Conservation (phyloP, 2,329 filamentous ascomycete species). For the Calonectria hongkongensis region DNA sequence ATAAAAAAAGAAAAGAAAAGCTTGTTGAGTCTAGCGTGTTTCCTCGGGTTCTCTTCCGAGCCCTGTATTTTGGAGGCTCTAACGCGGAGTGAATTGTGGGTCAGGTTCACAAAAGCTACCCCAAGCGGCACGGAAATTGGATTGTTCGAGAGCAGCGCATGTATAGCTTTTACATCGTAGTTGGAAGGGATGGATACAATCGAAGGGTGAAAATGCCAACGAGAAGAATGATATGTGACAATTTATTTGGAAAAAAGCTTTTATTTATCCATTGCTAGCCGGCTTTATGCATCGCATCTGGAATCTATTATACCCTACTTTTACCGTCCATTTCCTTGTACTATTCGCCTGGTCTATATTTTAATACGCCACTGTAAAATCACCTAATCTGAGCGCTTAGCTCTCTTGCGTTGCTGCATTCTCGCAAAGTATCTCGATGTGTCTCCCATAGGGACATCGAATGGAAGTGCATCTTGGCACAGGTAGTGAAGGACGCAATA, state of each 20-base stretch:
- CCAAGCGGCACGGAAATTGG: neutral
- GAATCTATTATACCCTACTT: neutral
- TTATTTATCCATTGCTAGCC: neutral
- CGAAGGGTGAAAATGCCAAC: too few species aligned
- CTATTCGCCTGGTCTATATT: neutral
- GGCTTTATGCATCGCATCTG: too few species aligned
- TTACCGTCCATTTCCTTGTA: neutral
- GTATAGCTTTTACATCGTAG: neutral
- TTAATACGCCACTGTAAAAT: neutral
- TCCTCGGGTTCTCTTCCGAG: constrained; percentile 1
- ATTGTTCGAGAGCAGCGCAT: neutral
- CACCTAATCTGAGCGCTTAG: neutral
- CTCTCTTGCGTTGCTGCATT: constrained; percentile 12
- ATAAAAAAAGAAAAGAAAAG: neutral
- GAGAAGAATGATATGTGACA: too few species aligned
- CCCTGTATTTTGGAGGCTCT: neutral
- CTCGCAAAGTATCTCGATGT: constrained; percentile 39
- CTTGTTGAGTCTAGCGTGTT: neutral
- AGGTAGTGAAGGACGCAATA: constrained; percentile 51
- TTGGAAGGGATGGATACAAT: too few species aligned
- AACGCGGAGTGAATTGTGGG: neutral
- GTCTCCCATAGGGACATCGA: constrained; percentile 52
- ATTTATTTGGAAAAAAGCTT: too few species aligned
- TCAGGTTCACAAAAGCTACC: neutral
- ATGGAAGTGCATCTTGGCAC: constrained; percentile 52